Conservation (phyloP, 305 asterid genomes). For the Fraxinus latifolia region DNA sequence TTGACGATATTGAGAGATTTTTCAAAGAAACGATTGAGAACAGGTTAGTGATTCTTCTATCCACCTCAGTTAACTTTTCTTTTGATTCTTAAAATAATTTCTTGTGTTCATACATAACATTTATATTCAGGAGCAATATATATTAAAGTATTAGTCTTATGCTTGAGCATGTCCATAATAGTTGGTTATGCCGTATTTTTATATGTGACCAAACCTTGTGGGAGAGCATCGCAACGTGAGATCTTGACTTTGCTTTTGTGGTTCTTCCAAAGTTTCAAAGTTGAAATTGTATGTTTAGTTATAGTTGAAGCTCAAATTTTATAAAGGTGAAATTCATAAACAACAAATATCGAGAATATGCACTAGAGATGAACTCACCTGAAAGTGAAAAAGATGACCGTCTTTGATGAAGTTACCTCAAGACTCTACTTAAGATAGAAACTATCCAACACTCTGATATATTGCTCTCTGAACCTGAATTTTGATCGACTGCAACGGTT, state of each 20-base stretch:
- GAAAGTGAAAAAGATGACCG: background rate
- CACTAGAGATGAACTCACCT: background rate
- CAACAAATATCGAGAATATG: background rate
- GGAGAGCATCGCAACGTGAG: background rate
- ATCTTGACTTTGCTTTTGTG: background rate
- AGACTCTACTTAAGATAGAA: background rate
- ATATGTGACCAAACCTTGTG: background rate
- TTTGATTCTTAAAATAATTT: constrained; percentile 9
- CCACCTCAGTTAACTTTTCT: constrained; percentile 1
- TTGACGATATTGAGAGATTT: constrained; percentile 69
- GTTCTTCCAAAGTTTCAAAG: background rate
- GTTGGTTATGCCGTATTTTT: constrained; percentile 13
- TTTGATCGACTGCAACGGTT: background rate
- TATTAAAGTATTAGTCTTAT: background rate
- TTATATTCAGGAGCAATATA: background rate
- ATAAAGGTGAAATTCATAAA: background rate
- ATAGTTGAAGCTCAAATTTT: background rate
- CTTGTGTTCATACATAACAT: background rate
- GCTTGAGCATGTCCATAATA: constrained; percentile 1
- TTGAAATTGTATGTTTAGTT: background rate
- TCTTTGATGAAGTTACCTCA: background rate
- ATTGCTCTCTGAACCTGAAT: background rate
- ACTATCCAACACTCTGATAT: background rate
- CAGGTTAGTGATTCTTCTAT: constrained; percentile 46
- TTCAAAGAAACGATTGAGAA: constrained; percentile 81